A percentile compares a stretch with the other conserved stretches of the same genome.
These are phyloP conservation scores for Diplodia corticola DNA, from an alignment of 2,329 filamentous ascomycete species.

Conservation along the genomic window DNA sequence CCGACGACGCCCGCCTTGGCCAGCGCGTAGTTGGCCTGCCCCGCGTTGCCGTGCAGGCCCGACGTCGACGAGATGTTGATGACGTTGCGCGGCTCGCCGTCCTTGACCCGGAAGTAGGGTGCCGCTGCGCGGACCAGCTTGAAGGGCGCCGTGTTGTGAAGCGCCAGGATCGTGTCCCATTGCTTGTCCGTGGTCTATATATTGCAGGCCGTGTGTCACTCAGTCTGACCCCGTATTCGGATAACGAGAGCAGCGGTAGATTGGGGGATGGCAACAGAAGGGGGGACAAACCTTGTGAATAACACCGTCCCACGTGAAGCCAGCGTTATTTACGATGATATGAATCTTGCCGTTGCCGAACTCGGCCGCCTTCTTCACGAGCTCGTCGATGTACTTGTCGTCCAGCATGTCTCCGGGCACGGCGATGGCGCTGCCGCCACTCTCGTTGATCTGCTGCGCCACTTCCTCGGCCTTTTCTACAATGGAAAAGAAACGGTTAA, in stretches of 20 bases:
- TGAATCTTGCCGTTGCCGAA: slow-evolving; percentile 88
- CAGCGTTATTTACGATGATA: slow-evolving; percentile 88
- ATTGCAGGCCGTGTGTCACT: not conserved
- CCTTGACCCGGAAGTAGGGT: slow-evolving; percentile 84
- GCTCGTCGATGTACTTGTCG: slow-evolving; percentile 65
- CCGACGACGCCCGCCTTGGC: slow-evolving; percentile 83
- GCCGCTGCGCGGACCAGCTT: slow-evolving; percentile 75
- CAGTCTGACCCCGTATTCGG: not conserved
- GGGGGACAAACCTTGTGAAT: slow-evolving; percentile 66
- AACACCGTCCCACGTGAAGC: slow-evolving; percentile 90
- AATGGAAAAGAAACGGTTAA: not conserved
- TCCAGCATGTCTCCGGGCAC: slow-evolving; percentile 77
- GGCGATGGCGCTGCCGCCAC: slow-evolving; percentile 67
- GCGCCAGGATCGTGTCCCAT: slow-evolving; percentile 82
- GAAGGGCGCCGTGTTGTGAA: slow-evolving; percentile 86
- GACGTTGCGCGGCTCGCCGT: slow-evolving; percentile 74
- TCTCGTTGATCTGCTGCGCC: slow-evolving; percentile 67
- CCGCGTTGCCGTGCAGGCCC: slow-evolving; percentile 82
- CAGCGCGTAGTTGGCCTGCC: slow-evolving; percentile 85
- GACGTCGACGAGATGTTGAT: slow-evolving; percentile 83
- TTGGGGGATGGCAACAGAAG: not conserved
- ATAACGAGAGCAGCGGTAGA: too few relatives aligned
- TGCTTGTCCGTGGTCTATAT: slow-evolving; percentile 77
- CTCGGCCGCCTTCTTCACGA: slow-evolving; percentile 73
- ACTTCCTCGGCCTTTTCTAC: slow-evolving; percentile 68